Evolutionary conservation across 176 grass and related monocot genomes (phyloP).

Genomic region (Cymbopogon citratus): DNA sequence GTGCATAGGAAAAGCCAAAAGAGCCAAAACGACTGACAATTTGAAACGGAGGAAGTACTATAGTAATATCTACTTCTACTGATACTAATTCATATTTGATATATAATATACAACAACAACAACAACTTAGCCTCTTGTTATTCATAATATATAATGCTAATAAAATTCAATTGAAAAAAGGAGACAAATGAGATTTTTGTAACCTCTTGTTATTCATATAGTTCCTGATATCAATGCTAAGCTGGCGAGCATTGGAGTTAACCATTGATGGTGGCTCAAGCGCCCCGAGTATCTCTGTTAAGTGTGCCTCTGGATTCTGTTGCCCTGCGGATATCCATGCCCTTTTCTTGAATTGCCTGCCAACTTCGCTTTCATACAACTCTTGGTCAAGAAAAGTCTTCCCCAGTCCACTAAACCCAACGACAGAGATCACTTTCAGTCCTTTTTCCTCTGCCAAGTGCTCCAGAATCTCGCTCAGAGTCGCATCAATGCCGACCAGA

Average conservation of each 20-base stretch:
- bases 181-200: too few relatives aligned
- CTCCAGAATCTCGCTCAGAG: not conserved
- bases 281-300: not conserved
- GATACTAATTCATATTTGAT: too few relatives aligned
- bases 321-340: not conserved
- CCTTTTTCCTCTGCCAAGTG: not conserved
- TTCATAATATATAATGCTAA: too few relatives aligned
- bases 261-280: not conserved
- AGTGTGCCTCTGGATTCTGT: not conserved
- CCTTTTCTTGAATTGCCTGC: not conserved
- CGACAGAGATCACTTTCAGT: not conserved
- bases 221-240: not conserved
- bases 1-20: too few relatives aligned
- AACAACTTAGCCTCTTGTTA: too few relatives aligned
- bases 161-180: too few relatives aligned
- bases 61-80: too few relatives aligned
- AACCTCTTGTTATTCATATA: too few relatives aligned
- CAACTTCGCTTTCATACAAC: not conserved
- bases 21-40: too few relatives aligned
- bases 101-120: too few relatives aligned
- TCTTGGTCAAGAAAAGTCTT: slow-evolving; percentile 2
- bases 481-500: not conserved
- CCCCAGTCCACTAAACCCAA: not conserved
- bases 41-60: too few relatives aligned
- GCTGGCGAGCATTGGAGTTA: not conserved